Percentiles rank a stretch among this genome's conserved stretches.
phyloP scores from a whole-genome alignment of 108 stramenopile species.

The Cyclostephanos invisitatus region DNA sequence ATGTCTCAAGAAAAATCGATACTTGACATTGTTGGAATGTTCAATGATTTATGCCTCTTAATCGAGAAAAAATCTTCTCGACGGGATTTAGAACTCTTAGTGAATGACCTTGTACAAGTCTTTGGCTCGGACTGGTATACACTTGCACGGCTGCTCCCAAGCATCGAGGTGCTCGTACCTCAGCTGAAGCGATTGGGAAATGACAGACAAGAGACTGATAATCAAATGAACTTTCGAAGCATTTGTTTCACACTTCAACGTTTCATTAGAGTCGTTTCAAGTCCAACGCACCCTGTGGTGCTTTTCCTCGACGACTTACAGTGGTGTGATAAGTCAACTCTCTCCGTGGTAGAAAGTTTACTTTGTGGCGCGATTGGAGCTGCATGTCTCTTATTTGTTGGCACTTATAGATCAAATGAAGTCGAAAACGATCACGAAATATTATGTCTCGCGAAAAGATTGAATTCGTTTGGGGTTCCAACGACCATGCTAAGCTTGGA shows the following conservation, averaged over 20 bases:
- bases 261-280: no score
- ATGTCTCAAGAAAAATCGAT: constrained; percentile 31
- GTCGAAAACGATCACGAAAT: constrained; percentile 29
- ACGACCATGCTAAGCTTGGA: constrained; percentile 8
- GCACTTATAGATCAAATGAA: constrained; percentile 33
- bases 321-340: no score
- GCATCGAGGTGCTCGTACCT: constrained; percentile 19
- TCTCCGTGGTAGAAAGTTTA: constrained; percentile 27
- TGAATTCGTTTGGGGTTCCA: constrained; percentile 15
- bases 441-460: constrained; percentile 16
- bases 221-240: constrained; percentile 32
- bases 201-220: not conserved
- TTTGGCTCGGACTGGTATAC: constrained; percentile 27
- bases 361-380: constrained; percentile 22
- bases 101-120: constrained; percentile 14
- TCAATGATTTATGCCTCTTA: constrained; percentile 32
- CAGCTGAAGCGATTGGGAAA: not conserved
- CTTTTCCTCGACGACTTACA: no score
- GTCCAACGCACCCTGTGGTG: no score
- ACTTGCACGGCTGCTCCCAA: constrained; percentile 23
- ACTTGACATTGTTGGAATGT: constrained; percentile 25
- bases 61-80: constrained; percentile 22
- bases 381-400: constrained; percentile 38
- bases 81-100: not conserved
- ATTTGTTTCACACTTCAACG: constrained; percentile 46